A percentile compares a stretch with the other conserved stretches of the same genome.
phyloP scores from a whole-genome alignment of 768 basidiomycete genomes.

The Phylloporus sp. region DNA sequence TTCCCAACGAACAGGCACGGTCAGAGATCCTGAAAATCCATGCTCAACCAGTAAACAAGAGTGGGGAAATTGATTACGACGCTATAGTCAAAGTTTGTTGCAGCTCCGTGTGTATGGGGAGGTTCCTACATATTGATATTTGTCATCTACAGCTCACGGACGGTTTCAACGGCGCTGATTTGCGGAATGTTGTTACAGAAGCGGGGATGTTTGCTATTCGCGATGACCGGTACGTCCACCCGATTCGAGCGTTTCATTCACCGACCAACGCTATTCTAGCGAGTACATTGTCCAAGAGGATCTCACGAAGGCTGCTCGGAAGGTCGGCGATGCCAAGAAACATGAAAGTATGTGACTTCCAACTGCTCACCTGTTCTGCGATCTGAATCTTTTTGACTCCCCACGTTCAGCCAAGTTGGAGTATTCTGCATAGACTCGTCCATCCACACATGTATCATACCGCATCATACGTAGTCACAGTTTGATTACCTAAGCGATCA shows the following conservation, averaged over 20 bases:
- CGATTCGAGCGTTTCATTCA: neutral
- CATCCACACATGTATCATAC: constrained; percentile 21
- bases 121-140: neutral
- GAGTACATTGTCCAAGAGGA: constrained; percentile 94
- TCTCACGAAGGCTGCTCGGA: constrained; percentile 91
- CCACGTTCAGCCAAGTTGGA: constrained; percentile 37
- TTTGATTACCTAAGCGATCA: constrained; percentile 15
- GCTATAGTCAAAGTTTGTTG: constrained; percentile 84
- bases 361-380: neutral
- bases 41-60: constrained; percentile 88
- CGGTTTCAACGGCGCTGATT: constrained; percentile 93
- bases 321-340: constrained; percentile 95
- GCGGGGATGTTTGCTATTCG: constrained; percentile 99
- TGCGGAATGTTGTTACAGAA: constrained; percentile 92
- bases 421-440: constrained; percentile 35
- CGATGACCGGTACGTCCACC: constrained; percentile 70
- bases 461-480: constrained; percentile 4
- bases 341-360: constrained; percentile 74
- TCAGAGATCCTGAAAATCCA: constrained; percentile 98
- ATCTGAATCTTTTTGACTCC: neutral
- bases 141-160: constrained; percentile 61
- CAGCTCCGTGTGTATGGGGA: neutral
- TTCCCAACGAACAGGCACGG: constrained; percentile 96
- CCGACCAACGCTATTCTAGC: constrained; percentile 33
- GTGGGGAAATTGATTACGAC: constrained; percentile 94